phyloP scores from a whole-genome alignment of 768 basidiomycete genomes.

The Lactarius sp. region DNA sequence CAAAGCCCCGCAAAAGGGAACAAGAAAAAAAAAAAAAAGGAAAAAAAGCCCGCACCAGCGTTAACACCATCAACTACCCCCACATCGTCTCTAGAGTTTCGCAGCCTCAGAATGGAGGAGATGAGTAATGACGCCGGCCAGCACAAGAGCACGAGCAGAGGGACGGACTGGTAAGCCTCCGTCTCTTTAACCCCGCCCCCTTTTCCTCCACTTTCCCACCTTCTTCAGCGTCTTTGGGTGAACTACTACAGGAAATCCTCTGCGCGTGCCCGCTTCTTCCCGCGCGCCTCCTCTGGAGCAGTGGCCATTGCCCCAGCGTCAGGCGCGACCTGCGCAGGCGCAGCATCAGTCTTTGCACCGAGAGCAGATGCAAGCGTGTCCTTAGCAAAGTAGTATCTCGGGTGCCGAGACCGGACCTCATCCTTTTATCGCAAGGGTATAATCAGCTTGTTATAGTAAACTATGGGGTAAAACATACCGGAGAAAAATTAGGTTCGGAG shows the following conservation, averaged over 20 bases:
- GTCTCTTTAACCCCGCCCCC: slow-evolving; percentile 12
- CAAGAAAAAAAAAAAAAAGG: slow-evolving; percentile 19
- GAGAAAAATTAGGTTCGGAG: slow-evolving; percentile 70
- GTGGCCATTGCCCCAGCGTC: slow-evolving; percentile 9
- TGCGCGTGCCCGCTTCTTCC: slow-evolving; percentile 80
- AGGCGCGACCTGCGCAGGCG: slow-evolving; percentile 27
- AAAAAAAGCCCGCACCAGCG: slow-evolving; percentile 27
- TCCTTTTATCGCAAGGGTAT: slow-evolving; percentile 44
- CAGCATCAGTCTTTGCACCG: slow-evolving; percentile 32
- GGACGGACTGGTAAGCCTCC: slow-evolving; percentile 34
- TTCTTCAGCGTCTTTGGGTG: neutral
- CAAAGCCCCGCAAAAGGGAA: slow-evolving; percentile 4
- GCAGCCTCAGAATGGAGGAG: slow-evolving; percentile 18
- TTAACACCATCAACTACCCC: slow-evolving; percentile 9
- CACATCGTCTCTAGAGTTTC: slow-evolving; percentile 13
- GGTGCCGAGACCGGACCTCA: slow-evolving; percentile 63
- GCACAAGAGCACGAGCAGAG: slow-evolving; percentile 26
- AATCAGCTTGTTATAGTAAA: neutral
- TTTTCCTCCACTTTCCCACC: slow-evolving; percentile 5
- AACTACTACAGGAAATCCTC: slow-evolving; percentile 69
- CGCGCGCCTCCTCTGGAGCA: slow-evolving; percentile 55
- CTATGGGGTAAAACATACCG: slow-evolving; percentile 45
- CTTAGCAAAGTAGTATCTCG: slow-evolving; percentile 56
- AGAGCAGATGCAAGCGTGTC: slow-evolving; percentile 32
- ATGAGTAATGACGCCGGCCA: slow-evolving; percentile 27